Conservation (phyloP, 1,284 basidiomycete species). For the Tilletia setariae region DNA sequence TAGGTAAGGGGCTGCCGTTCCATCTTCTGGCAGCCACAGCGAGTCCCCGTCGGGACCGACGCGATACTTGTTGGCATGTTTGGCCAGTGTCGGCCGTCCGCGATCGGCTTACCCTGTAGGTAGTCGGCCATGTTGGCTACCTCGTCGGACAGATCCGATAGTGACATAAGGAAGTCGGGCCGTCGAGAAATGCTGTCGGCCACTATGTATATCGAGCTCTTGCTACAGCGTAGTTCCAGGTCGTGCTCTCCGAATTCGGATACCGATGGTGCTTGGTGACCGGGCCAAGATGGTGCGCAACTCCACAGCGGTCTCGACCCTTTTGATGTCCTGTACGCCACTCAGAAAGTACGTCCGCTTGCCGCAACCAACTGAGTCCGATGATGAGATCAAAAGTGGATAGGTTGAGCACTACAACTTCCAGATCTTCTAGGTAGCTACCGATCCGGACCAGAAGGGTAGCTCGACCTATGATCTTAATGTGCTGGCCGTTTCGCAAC, state of each 20-base stretch:
- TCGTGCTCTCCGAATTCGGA: not conserved
- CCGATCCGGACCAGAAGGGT: too few species aligned
- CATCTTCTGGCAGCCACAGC: not conserved
- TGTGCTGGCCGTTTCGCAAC: too few species aligned
- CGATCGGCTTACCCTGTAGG: not conserved
- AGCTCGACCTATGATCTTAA: too few species aligned
- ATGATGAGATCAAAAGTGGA: too few species aligned
- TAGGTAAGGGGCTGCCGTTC: slow-evolving; percentile 5
- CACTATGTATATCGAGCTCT: not conserved
- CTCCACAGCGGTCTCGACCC: too few species aligned
- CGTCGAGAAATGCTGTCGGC: slow-evolving; percentile 12
- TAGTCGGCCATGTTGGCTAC: not conserved
- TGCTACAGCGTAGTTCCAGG: not conserved
- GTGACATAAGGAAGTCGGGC: not conserved
- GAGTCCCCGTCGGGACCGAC: not conserved
- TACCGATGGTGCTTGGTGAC: not conserved
- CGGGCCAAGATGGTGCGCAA: too few species aligned
- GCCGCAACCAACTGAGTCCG: too few species aligned
- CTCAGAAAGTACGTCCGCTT: too few species aligned
- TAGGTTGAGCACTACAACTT: too few species aligned
- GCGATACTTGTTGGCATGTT: not conserved
- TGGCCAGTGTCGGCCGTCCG: too few species aligned
- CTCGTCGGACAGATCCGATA: not conserved
- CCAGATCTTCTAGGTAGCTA: too few species aligned
- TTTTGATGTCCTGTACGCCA: too few species aligned